Base-by-base conservation (phyloP, 768 basidiomycete genomes). In the Mycena capillaripes region DNA sequence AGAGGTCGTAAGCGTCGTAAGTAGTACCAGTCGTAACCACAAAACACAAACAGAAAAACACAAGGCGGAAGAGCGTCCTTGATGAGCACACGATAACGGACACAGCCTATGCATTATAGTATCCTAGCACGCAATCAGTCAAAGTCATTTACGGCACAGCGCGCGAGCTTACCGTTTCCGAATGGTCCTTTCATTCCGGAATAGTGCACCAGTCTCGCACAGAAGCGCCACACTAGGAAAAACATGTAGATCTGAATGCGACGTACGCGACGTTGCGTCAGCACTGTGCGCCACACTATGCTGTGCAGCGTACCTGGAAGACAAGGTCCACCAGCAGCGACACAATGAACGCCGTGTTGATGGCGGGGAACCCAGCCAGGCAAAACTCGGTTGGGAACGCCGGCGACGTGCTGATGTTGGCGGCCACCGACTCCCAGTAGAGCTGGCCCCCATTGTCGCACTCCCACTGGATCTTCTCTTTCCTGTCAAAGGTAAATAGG, bases 161-260 rank as follows among this genome's bases (percentile, higher is more conserved):
- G 75, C 70, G 67, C 50, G 74, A 75, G 81, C 88, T 82, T 79
- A 91, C 92, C 91, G 81, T 89, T 90, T 76, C 85, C 76, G 81
- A 86, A 89, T 40, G 90, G 88, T 63, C 90, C 89, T 77, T 91
- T 90, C 89, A 94, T 87, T 75, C 80, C 82, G 38, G 83, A 79
- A 82, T 93, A 93, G 81, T 91, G 88, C 81, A 91, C 89, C 80
- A 93, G 81, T 76, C 91, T 85, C 81, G 90, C 92, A 76, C 88
- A 87, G 88, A 89, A 94, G 66, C 92, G 86, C 93, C 92, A 95
- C 77, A 85, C 86, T 81, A 93, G 82, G 85, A 94, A 93, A 81
- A 87, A 89, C 91, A 93, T 92, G 86, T 94, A 93, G 60, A 92
- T 77, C 93, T 93, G 76, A 73, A 38, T 64, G n/a, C 40, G 38